Base-by-base conservation (phyloP, 352 stramenopile genomes). In the Pythium grandisporangium region DNA sequence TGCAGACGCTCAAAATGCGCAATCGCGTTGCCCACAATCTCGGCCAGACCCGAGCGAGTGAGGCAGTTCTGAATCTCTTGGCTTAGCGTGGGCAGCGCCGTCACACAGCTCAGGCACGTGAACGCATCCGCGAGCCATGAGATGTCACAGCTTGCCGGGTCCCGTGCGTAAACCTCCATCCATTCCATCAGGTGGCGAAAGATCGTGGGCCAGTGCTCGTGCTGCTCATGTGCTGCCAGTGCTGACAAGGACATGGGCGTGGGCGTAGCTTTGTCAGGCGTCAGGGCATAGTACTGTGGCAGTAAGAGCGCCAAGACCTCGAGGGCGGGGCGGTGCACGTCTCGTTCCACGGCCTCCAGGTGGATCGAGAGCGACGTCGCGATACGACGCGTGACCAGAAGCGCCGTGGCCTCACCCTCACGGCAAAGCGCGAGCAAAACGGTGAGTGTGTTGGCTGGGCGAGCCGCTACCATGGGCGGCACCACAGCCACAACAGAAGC, bases 81-180 rank as follows among this genome's bases (percentile, higher is more conserved):
- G 6, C 55, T 44, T 6, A 71, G 19, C 10, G 37, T 24, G 6
- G 44, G 34, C 8, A 70, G 41, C 6, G 61, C 49, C 8, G 58
- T 66, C 6, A 86, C 43, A n/a, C 69, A 54, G 22, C 57, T 63
- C 13, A 86, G 30, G 26, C 56, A 68, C 5, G 35, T 46, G 21
- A 70, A 83, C 1, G 68, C 68, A 34, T 77, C 59, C 3, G 55
- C 41, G 1, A 86, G 41, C 2, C 62, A 60, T 10, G 24, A 48
- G 3, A 61, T n/a, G 2, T 56, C 36, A 13, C 61, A 71, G 1
- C 30, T 58, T 16, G 55, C 29, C 17, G 58, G 62, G 12, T 87
- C 74, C 19, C 66, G 57, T 4, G 58, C 61, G 22, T 73, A 84
- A 8, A 87, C 60, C 24, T 84, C 66, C 63, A 87, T 83, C 74